Conservation (phyloP, 352 stramenopile species). For the Pythium scleroteichum region DNA sequence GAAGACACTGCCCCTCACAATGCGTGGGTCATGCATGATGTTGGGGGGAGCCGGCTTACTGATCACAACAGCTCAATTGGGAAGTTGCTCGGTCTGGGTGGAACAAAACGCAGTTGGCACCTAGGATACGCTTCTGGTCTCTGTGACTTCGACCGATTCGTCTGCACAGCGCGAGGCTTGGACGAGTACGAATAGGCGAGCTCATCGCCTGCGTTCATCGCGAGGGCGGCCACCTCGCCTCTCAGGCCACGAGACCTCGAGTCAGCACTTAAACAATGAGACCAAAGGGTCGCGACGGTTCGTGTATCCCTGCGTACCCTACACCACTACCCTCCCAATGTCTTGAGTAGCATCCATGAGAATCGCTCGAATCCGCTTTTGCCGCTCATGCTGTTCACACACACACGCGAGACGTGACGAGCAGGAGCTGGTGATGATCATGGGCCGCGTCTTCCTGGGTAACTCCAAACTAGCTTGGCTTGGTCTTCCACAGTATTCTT, state of each 20-base stretch:
- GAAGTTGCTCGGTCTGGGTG: not conserved
- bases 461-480: constrained; percentile 3
- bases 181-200: constrained; percentile 78
- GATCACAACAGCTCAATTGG: not conserved
- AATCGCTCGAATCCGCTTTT: too few species aligned
- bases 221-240: not conserved
- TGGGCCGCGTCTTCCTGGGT: too few species aligned
- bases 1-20: constrained; percentile 66
- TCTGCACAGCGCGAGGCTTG: constrained; percentile 75
- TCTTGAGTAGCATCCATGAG: too few species aligned
- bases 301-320: too few species aligned
- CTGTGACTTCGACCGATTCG: constrained; percentile 45
- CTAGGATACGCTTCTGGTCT: not conserved
- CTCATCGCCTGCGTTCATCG: constrained; percentile 48
- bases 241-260: not conserved
- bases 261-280: not conserved
- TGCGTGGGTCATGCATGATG: constrained; percentile 77
- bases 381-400: too few species aligned
- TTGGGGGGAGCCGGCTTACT: constrained; percentile 47
- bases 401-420: too few species aligned
- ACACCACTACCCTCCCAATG: too few species aligned
- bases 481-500: not conserved
- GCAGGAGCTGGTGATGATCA: too few species aligned
- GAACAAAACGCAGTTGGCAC: not conserved
- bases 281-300: constrained; percentile 37